Evolutionary conservation across 73 alveolate species (phyloP), one percentile per base, ranked within the genome.

Genomic region (Symbiodinium natans): DNA sequence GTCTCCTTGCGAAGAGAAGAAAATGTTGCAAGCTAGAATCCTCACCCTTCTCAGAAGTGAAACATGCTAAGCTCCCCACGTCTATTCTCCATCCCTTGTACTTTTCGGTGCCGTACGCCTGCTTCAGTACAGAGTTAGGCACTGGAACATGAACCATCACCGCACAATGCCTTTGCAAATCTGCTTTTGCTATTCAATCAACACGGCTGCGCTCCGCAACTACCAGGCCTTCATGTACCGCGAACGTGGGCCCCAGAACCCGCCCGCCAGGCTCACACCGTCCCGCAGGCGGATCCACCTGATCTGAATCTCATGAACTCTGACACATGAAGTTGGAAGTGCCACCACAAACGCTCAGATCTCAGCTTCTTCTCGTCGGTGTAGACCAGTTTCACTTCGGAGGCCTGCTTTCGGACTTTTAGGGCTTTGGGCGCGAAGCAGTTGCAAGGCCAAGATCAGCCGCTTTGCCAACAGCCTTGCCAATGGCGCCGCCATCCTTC

Each of bases 251-350:
- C 97, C 97, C 97, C 97, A 90, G 89, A 68, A 90, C 82, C 97
- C 97, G 11, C 97, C 97, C 38, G 97, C 97, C 87, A 90, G 77
- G 89, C 97, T 90, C 73, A 90, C 97, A 31, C 97, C 97, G 52
- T 90, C 97, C 52, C 97, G 87, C 80, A 90, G 77, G 39, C 97
- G 97, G 77, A 90, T 90, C 97, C 97, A 90, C 97, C 97, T 90
- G 39, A 52, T n/a, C n/a, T n/a, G n/a, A n/a, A n/a, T n/a, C n/a
- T n/a, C n/a, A n/a, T n/a, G n/a, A n/a, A n/a, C n/a, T n/a, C n/a
- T n/a, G n/a, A n/a, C n/a, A n/a, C n/a, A n/a, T n/a, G n/a, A n/a
- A n/a, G n/a, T n/a, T n/a, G n/a, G n/a, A n/a, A n/a, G n/a, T n/a
- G n/a, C n/a, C n/a, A n/a, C n/a, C n/a, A n/a, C n/a, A n/a, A n/a